Base-by-base conservation (phyloP, 2,329 filamentous ascomycete species). In the Penicillium sp. region DNA sequence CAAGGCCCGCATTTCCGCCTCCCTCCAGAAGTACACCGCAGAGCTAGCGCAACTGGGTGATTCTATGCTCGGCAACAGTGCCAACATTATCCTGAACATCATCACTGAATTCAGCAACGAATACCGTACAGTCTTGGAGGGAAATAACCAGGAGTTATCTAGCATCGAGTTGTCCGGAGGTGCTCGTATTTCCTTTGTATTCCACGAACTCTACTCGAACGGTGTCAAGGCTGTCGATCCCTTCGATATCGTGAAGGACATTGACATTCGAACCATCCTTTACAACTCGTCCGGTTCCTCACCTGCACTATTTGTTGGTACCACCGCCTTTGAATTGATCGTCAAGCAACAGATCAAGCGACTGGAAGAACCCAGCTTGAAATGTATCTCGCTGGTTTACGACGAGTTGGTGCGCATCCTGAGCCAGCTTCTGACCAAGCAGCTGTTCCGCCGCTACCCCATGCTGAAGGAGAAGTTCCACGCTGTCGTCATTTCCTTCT, bases 281-380 rank as follows among this genome's bases (percentile, higher is more conserved):
- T 96, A 96, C 85, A 99, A 99, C 83, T 97, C 94, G 25, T 97
- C 94, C n/a, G 94, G 94, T 71, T 94, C 94, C 31, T 96, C 93
- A 1, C 94, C 94, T 0, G 93, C 94, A 2, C 85, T 99, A 8
- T 99, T 99, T 70, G 94, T 99, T 31, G 94, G 94, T 53, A 97
- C 94, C 8, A 95, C 90, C 7, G 94, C 94, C n/a, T 99, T 99
- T 67, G 94, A 99, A 76, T 81, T 97, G 62, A 97, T 99, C 65
- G 93, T 97, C 64, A 99, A 97, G 82, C 91, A 97, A 74, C 92
- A 99, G 75, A 99, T 99, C 77, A 95, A 90, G 83, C 86, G 94
- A 54, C 76, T 99, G 50, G 94, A 99, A 75, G 94, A 99, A 58
- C 95, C 94, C 38, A 96, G 91, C 73, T 78, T 97, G 75, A 99